phyloP scores from a whole-genome alignment of 768 basidiomycete genomes.

The Hortiboletus campestris region DNA sequence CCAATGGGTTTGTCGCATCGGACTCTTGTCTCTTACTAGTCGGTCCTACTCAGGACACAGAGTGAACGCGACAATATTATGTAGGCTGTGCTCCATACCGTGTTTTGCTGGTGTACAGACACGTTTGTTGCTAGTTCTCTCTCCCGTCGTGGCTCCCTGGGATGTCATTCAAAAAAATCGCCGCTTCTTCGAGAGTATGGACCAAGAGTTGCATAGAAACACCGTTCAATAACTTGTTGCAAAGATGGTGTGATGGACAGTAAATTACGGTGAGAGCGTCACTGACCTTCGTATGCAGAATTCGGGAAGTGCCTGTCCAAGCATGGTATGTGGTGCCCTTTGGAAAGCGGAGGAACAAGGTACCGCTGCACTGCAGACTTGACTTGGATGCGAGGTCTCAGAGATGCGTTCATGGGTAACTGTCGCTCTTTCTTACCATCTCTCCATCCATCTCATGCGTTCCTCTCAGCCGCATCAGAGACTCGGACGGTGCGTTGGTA shows the following conservation, averaged over 20 bases:
- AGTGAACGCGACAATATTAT: too few relatives aligned
- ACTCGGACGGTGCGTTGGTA: conserved; percentile 15
- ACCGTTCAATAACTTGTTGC: conserved; percentile 7
- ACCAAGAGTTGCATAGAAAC: conserved; percentile 8
- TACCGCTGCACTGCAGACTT: neutral
- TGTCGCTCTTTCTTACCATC: too few relatives aligned
- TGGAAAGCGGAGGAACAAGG: neutral
- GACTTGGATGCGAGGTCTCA: conserved; percentile 4
- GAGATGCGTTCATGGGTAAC: conserved; percentile 12
- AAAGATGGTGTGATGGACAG: neutral
- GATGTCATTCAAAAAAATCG: conserved; percentile 9
- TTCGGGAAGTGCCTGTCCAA: neutral
- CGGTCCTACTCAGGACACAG: too few relatives aligned
- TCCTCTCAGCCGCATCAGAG: conserved; percentile 9
- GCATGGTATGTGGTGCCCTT: conserved; percentile 11
- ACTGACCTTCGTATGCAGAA: conserved; percentile 1
- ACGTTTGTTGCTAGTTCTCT: neutral
- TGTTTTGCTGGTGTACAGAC: too few relatives aligned
- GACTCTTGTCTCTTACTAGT: too few relatives aligned
- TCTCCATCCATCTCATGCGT: neutral
- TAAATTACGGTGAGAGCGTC: neutral
- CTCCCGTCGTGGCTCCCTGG: conserved; percentile 12
- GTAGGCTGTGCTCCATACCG: too few relatives aligned
- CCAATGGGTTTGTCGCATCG: too few relatives aligned
- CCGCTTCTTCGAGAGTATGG: neutral